Evolutionary conservation across 169 alveolate genomes (phyloP), one percentile per base, ranked within the genome.

Genomic region (Amoebophrya sp.): DNA sequence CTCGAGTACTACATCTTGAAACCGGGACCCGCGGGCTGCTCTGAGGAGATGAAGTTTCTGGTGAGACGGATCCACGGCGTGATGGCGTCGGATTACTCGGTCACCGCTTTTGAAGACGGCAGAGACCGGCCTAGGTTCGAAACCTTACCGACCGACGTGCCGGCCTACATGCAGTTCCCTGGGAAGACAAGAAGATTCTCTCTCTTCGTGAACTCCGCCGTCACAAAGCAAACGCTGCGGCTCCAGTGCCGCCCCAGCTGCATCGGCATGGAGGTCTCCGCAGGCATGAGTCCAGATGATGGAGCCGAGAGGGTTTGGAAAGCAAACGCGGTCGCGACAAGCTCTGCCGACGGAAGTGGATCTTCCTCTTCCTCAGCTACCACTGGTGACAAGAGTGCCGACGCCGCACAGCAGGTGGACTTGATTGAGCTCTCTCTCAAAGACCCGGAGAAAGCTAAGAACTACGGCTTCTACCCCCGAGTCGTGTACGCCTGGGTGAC

Each of bases 381-480:
- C n/a, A n/a, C n/a, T n/a, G n/a, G n/a, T n/a, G n/a, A n/a, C n/a
- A n/a, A n/a, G n/a, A n/a, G n/a, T n/a, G n/a, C n/a, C n/a, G n/a
- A n/a, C n/a, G n/a, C n/a, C n/a, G n/a, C n/a, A n/a, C n/a, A n/a
- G n/a, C n/a, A n/a, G n/a, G n/a, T n/a, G n/a, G n/a, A n/a, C n/a
- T n/a, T n/a, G n/a, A n/a, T n/a, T n/a, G n/a, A n/a, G n/a, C n/a
- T n/a, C n/a, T n/a, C n/a, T n/a, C n/a, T n/a, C n/a, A n/a, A n/a
- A n/a, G n/a, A n/a, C n/a, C n/a, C n/a, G n/a, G n/a, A n/a, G n/a
- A n/a, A n/a, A n/a, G n/a, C n/a, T n/a, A n/a, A 25, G 32, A 66
- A 66, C 83, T 66, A 66, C 35, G 83, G 83, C 29, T 66, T 66
- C 35, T 66, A 66, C 83, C 83, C 83, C 32, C 83, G 83, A 0